Base-by-base conservation (phyloP, 345 rosid genomes). In the Arabis hirsuta region DNA sequence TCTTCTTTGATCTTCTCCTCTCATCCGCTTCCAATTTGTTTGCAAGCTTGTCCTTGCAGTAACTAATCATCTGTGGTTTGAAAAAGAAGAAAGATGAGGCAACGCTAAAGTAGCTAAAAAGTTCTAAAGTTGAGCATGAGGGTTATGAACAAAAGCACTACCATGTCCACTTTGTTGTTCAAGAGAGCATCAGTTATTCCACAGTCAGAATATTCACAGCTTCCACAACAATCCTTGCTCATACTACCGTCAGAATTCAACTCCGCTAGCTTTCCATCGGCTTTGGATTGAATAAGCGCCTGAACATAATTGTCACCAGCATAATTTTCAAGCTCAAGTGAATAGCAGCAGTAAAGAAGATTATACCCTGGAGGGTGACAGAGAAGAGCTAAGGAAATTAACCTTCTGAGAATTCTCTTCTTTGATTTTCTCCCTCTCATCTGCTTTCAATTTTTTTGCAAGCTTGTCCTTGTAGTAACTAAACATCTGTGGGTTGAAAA, bases 231-330 rank as follows among this genome's bases (percentile, higher is more conserved):
- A 82, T 84, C 91, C 69, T 74, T 80, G 76, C 81, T 76, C 61
- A 81, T 90, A 26, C 70, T 51, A 64, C 92, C 82, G 31, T 84
- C 86, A 62, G 96, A 57, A 82, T 95, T 91, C 86, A 95, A 79
- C 72, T 87, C 96, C 22, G 91, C 96, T 55, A 95, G 82, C 81
- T 88, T 89, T 39, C 98, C 98, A 79, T 91, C 98, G 70, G 98
- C 87, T 86, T 94, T 94, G 54, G 98, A 91, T 79, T 91, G 98
- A 74, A 95, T 91, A 74, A 91, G 85, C 8, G 96, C 83, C 78
- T 95, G 2, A 27, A 27, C 31, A 27, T 27, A 27, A 27, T 27
- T 27, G 3, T 27, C 31, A 27, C 31, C 31, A 27, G 31, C 31
- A 1, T 27, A 27, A 27, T 1, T 27, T 16, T 16, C 16, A 16